Evolutionary conservation across 805 yeast genomes (phyloP).

Genomic region (Myxozyma mucilagina): DNA sequence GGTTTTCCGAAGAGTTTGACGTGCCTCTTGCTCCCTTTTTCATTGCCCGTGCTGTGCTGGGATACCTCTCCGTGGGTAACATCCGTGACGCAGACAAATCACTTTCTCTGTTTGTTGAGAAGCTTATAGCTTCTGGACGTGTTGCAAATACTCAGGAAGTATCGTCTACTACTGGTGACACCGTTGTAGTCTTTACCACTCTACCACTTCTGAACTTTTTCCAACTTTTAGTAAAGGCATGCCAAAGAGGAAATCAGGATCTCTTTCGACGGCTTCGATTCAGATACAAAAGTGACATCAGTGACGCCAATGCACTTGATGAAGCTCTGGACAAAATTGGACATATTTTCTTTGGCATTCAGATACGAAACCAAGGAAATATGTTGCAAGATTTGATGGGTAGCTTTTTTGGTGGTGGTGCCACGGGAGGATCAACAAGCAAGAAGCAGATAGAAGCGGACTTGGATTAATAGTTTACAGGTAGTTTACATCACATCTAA

Average conservation of each 20-base stretch:
- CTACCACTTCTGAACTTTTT: constrained; percentile 62
- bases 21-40: constrained; percentile 40
- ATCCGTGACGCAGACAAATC: constrained; percentile 57
- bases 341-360: constrained; percentile 59
- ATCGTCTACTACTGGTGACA: constrained; percentile 34
- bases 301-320: constrained; percentile 43
- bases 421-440: not conserved
- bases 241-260: constrained; percentile 55
- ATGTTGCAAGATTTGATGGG: constrained; percentile 76
- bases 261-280: constrained; percentile 55
- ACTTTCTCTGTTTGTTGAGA: constrained; percentile 42
- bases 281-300: constrained; percentile 48
- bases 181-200: constrained; percentile 43
- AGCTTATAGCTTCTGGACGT: constrained; percentile 36
- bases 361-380: constrained; percentile 54
- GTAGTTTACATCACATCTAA: not conserved
- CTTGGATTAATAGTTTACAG: not conserved
- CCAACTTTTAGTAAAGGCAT: constrained; percentile 61
- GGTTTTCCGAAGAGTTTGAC: constrained; percentile 45
- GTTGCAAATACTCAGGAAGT: constrained; percentile 12
- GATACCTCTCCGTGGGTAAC: constrained; percentile 70
- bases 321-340: constrained; percentile 60
- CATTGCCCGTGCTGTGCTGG: constrained; percentile 64
- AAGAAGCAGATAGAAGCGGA: not conserved
- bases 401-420: constrained; percentile 48